Evolutionary conservation across 495 filamentous ascomycete species (phyloP), one percentile per base, ranked within the genome.

Genomic region (Schizothecium vesticola): DNA sequence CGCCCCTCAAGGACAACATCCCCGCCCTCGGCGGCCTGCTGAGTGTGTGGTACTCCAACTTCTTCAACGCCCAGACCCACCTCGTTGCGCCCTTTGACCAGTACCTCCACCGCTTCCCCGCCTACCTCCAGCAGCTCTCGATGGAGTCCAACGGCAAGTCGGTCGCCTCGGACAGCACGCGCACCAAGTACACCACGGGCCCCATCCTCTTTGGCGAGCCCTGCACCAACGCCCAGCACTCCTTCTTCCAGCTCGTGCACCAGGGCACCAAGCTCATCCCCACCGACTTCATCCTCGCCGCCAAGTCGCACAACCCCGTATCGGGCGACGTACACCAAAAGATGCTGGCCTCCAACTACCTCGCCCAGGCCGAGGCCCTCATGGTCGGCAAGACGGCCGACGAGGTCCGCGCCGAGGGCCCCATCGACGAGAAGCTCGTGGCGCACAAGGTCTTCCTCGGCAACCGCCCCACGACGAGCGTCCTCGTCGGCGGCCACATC

Each of bases 101-200:
- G 82, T 99, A 99, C 82, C 88, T 99, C 74, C 92, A 96, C 86
- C 92, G 95, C 65, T 98, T 99, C 91, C 93, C 95, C 19, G 95
- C 95, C 69, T 99, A 99, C 83, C 91, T 99, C 31, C 95, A 99
- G 82, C 95, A 99, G 80, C 86, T 99, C 60, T 98, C 93, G 70
- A 99, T 99, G 95, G 95, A 99, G 84, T 98, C 96, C 73, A 99
- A 99, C 81, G 95, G 95, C 74, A 99, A 99, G 86, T 91, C 92
- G 65, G 92, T 98, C 79, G 97, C 95, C 69, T 92, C 94, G 62
- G 88, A 87, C 68, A 93, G 93, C 69, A 86, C 93, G 57, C 91
- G 96, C 61, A 93, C 97, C 77, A 96, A 97, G 79, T 98, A 98
- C 84, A 97, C 94, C 63, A 99, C 95, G 19, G 95, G 82, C 21